These are phyloP conservation scores for Collybia nuda DNA, from an alignment of 768 basidiomycete species.

Conservation along the genomic window DNA sequence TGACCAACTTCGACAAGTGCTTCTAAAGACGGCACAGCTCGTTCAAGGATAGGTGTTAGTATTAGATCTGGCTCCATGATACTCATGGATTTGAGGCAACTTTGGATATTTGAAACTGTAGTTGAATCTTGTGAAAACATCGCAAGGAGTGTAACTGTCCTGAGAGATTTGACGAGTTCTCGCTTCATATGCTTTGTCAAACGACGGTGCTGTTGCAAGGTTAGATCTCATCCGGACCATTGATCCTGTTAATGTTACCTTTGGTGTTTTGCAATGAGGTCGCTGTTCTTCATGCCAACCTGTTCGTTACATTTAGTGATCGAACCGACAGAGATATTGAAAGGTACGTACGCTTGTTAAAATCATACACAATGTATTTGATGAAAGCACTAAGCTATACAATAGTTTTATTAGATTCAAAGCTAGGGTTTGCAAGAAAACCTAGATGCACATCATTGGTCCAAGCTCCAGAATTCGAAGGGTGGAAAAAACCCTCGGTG, in stretches of 20 bases:
- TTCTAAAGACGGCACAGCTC: constrained; percentile 85
- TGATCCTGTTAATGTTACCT: constrained; percentile 29
- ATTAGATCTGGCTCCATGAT: constrained; percentile 86
- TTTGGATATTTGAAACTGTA: constrained; percentile 75
- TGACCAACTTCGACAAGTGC: constrained; percentile 74
- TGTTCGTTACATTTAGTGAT: constrained; percentile 19
- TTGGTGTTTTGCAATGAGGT: constrained; percentile 79
- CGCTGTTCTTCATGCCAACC: constrained; percentile 80
- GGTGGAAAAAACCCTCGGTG: constrained; percentile 90
- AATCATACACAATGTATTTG: constrained; percentile 80
- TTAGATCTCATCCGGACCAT: background rate
- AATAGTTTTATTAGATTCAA: constrained; percentile 4
- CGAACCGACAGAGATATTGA: background rate
- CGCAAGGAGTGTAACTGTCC: constrained; percentile 82
- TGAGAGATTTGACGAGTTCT: constrained; percentile 79
- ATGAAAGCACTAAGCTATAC: constrained; percentile 77
- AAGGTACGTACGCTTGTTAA: constrained; percentile 65
- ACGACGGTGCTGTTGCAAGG: constrained; percentile 56
- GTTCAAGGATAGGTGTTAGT: constrained; percentile 76
- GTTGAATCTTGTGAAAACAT: constrained; percentile 86
- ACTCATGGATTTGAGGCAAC: constrained; percentile 79
- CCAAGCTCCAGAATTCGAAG: constrained; percentile 84
- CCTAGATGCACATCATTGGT: constrained; percentile 63
- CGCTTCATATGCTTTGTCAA: constrained; percentile 77
- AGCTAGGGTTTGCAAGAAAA: background rate